Base-by-base conservation (phyloP, 1,284 basidiomycete species). In the Pseudozyma sp. region DNA sequence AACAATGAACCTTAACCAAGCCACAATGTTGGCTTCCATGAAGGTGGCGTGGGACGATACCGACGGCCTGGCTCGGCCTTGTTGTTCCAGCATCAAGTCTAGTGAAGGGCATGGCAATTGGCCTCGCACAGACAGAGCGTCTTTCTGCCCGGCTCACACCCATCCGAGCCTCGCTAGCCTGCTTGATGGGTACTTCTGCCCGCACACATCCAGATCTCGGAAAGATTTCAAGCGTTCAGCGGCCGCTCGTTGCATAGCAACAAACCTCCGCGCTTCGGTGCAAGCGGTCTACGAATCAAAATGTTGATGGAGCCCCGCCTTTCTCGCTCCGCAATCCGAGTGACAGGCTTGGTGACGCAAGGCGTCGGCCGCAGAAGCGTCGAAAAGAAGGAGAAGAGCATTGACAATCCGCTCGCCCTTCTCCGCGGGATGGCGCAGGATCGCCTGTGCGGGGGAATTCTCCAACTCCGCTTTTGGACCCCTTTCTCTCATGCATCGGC, bases 121-220 rank as follows among this genome's bases (percentile, higher is more conserved):
- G 25, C 6, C 25, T 31, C 25, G 25, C 25, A 3, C 25, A 31
- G n/a, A 45, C 19, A 19, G 34, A 18, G 10, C 47, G 10, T n/a
- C 47, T 2, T 9, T 49, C 34, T 52, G 10, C 8, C 50, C 61
- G 61, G 61, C 61, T 52, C 50, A 64, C 44, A 25, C 53, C 53
- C 31, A 58, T 64, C 61, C 61, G 61, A 48, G 16, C 7, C 34
- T 12, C 19, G 16, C 12, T 3, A 19, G 16, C 3, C 12, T 21
- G 38, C 44, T 43, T n/a, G n/a, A n/a, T n/a, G n/a, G n/a, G n/a
- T n/a, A n/a, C n/a, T n/a, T n/a, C 18, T 10, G 6, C 25, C 25
- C 25, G 25, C 25, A 31, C 6, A 31, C 36, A 59, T 65, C 62
- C 62, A 65, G 62, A 59, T 43, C 51, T 65, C 62, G 63, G 56